Percentiles rank a stretch among this genome's conserved stretches.
phyloP scores from a whole-genome alignment of 2,329 filamentous ascomycete species.

The Fusarium nematophilum region DNA sequence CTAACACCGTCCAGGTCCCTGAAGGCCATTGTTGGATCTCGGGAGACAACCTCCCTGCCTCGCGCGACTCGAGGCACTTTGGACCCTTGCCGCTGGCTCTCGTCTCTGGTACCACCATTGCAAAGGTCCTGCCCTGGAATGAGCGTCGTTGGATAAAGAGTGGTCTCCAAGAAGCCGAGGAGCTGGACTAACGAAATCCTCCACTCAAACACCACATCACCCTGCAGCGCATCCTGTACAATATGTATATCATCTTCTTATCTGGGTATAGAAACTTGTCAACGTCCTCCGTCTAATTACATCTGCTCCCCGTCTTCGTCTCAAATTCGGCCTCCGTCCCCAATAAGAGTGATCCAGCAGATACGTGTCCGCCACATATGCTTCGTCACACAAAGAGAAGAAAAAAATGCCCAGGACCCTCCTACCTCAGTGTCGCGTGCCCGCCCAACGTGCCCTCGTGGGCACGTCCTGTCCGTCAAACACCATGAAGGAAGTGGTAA shows the following conservation, averaged over 20 bases:
- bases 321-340: conserved; percentile 20
- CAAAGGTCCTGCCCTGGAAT: conserved; percentile 65
- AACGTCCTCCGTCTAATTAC: conserved; percentile 50
- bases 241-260: conserved; percentile 42
- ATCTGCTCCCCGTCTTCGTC: conserved; percentile 34
- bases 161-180: conserved; percentile 51
- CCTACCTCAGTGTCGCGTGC: conserved; percentile 19
- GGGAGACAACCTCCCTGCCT: conserved; percentile 88
- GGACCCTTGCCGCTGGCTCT: conserved; percentile 88
- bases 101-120: conserved; percentile 84
- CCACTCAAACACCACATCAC: not conserved
- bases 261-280: conserved; percentile 45
- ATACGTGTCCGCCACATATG: conserved; percentile 47
- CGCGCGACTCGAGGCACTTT: conserved; percentile 86
- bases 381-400: conserved; percentile 47
- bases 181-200: conserved; percentile 26
- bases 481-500: conserved; percentile 32
- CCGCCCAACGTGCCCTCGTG: conserved; percentile 11
- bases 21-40: conserved; percentile 91
- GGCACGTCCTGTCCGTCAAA: conserved; percentile 27
- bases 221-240: conserved; percentile 18
- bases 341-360: conserved; percentile 32
- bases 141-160: conserved; percentile 64
- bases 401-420: conserved; percentile 35
- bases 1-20: conserved; percentile 72